Conservation (phyloP, 1,139 yeast genomes). For the Blastobotrys aristatus region DNA sequence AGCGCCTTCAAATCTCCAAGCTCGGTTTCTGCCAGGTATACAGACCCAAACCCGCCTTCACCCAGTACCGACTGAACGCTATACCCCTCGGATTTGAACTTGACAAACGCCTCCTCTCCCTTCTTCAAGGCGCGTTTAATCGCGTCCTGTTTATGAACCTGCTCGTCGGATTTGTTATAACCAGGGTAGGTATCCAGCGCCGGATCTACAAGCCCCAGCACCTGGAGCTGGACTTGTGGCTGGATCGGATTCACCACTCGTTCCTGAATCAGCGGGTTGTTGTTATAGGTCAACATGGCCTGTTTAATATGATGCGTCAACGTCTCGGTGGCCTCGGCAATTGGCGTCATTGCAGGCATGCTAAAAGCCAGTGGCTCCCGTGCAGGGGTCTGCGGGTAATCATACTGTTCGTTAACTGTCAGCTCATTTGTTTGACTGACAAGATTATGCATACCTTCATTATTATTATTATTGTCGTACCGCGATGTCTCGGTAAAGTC, state of each 20-base stretch:
- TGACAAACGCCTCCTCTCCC: constrained; percentile 1
- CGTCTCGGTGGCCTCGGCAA: constrained; percentile 32
- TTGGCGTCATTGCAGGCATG: constrained; percentile 32
- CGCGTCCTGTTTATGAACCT: constrained; percentile 20
- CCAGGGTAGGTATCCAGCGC: constrained; percentile 25
- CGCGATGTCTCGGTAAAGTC: constrained; percentile 9
- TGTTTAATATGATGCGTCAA: constrained; percentile 9
- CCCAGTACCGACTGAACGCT: constrained; percentile 64
- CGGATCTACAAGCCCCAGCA: constrained; percentile 30
- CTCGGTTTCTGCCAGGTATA: constrained; percentile 66
- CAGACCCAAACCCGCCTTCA: constrained; percentile 75
- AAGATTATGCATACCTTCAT: constrained; percentile 17
- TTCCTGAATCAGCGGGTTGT: constrained; percentile 10
- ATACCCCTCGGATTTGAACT: constrained; percentile 27
- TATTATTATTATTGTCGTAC: constrained; percentile 6
- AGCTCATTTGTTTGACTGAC: constrained; percentile 16
- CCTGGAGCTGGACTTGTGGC: constrained; percentile 27
- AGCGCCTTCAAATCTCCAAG: constrained; percentile 50
- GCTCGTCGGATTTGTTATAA: constrained; percentile 30
- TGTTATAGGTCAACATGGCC: constrained; percentile 4
- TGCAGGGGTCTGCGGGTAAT: constrained; percentile 12
- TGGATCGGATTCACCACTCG: constrained; percentile 32
- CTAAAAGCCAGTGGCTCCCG: constrained; percentile 9
- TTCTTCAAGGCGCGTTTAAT: constrained; percentile 14
- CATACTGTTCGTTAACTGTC: constrained; percentile 18